Evolutionary conservation across 164 flowering plant genomes (phyloP).

Genomic region (Liriodendron chinense): DNA sequence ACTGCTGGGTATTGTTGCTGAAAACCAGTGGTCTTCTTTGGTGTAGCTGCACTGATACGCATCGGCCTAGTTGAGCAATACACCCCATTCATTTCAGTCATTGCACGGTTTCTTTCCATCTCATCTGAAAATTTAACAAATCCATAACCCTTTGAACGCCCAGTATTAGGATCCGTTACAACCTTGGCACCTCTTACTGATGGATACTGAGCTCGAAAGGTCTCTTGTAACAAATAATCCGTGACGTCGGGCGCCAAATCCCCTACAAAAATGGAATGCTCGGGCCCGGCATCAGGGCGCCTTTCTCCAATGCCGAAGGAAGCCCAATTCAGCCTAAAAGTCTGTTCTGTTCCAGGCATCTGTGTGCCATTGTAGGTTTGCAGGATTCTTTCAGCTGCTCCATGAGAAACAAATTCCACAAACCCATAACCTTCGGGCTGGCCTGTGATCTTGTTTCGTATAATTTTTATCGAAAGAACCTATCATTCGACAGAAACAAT

Average conservation of each 20-base stretch:
- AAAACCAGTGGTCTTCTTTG: slow-evolving; percentile 67
- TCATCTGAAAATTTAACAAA: slow-evolving; percentile 97
- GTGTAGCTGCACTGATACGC: slow-evolving; percentile 98
- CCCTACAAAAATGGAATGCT: slow-evolving; percentile 97
- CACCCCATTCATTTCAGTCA: slow-evolving; percentile 95
- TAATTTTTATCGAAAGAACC: slow-evolving; percentile 86
- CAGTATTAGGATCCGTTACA: slow-evolving; percentile 90
- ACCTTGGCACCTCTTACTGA: slow-evolving; percentile 99
- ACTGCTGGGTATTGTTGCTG: slow-evolving; percentile 63
- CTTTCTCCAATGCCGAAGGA: slow-evolving; percentile 92
- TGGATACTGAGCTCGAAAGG: slow-evolving; percentile 74
- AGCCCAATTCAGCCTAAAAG: slow-evolving; percentile 94
- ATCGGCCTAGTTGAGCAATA: slow-evolving; percentile 93
- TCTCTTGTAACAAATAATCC: slow-evolving; percentile 91
- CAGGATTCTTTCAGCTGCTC: slow-evolving; percentile 79
- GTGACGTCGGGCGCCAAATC: slow-evolving; percentile 98
- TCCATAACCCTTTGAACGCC: slow-evolving; percentile 94
- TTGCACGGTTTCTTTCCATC: slow-evolving; percentile 85
- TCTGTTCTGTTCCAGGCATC: slow-evolving; percentile 92
- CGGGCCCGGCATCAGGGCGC: slow-evolving; percentile 84
- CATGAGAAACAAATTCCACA: slow-evolving; percentile 84
- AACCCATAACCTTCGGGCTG: slow-evolving; percentile 99
- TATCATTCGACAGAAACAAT: slow-evolving; percentile 11
- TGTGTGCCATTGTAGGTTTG: slow-evolving; percentile 82
- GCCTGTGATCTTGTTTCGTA: slow-evolving; percentile 87